Evolutionary conservation across 257 asterid genomes (phyloP), one percentile per base, ranked within the genome.

Genomic region (Verbena officinalis): DNA sequence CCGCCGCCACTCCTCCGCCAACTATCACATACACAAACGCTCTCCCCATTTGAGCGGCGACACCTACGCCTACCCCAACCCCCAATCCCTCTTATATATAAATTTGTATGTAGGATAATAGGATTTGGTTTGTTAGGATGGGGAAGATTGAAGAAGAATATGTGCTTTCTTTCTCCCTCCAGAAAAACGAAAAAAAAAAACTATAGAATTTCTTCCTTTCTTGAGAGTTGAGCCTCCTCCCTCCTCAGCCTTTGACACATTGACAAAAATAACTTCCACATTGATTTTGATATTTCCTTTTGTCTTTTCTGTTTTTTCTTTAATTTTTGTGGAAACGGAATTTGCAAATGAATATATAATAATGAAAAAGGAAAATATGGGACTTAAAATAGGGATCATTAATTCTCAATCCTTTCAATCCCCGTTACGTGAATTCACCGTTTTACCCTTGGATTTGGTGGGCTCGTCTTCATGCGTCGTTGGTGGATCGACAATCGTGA

Each of bases 1-100:
- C 99, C 66, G 95, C 96, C 9, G 98, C 84, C 23, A 88, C 98
- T 4, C 99, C 98, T 44, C 99, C 98, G 19, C 99, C 99, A 24
- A 94, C 68, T 64, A 90, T 90, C 61, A 88, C 99, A 80, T 83
- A 90, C 55, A 88, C 88, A 77, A 86, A 90, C 57, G 99, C 99
- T 63, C 96, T 81, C 50, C 97, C 97, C 99, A 94, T 94, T 63
- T 72, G 38, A n/a, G n/a, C n/a, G n/a, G n/a, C n/a, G n/a, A n/a
- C n/a, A n/a, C n/a, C n/a, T n/a, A n/a, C n/a, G n/a, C n/a, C n/a
- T n/a, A n/a, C 59, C 16, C 38, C 58, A 2, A 11, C 9, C 8
- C 30, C 23, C 53, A n/a, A 10, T 7, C 58, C 42, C 17, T 3
- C 4, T 12, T 56, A 24, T 50, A 64, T 30, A 17, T 33, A 36